Evolutionary conservation across 2,329 filamentous ascomycete species (phyloP), one percentile per base, ranked within the genome.

Genomic region (Epichloe bromicola): DNA sequence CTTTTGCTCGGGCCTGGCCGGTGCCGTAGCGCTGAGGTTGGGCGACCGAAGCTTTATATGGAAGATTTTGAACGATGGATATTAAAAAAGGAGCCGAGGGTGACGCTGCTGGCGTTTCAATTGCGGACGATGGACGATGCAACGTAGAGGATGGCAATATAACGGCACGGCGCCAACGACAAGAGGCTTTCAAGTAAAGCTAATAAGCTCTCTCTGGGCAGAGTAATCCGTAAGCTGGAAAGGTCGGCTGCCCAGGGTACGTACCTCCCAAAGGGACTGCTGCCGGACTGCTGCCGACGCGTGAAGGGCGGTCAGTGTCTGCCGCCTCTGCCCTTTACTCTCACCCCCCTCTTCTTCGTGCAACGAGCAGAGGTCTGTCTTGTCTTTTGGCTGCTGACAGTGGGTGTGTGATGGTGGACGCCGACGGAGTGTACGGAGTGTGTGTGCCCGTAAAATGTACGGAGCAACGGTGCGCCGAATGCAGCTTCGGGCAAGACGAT

Each of bases 281-380:
- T 30, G 30, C 20, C 14, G 34, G 30, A 52, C 33, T n/a, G 39
- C 39, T 30, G 30, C 20, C 14, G 34, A 44, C 30, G 33, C 41
- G 44, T 51, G 14, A 20, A 42, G 45, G 47, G 51, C 51, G 46
- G 51, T 52, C 51, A 52, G 23, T 7, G 23, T 26, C 23, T 26
- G 23, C 23, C 23, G 23, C 23, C 23, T 26, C 23, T 26, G 23
- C 23, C 23, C 6, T 26, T 6, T 26, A 26, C 23, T 26, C 23
- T 26, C 23, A 26, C 23, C 23, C 23, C 20, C 23, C 23, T 26
- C 23, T 26, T 26, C 23, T 26, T 26, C 23, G 23, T 26, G 23
- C 23, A 26, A 26, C 23, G 23, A 26, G 23, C 23, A 26, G 23
- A 7, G 6, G 23, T 23, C 6, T 23, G 23, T 23, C 20, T 23